These are phyloP conservation scores for Albophoma yamanashiensis DNA, from an alignment of 2,329 filamentous ascomycete genomes.

Conservation along the genomic window DNA sequence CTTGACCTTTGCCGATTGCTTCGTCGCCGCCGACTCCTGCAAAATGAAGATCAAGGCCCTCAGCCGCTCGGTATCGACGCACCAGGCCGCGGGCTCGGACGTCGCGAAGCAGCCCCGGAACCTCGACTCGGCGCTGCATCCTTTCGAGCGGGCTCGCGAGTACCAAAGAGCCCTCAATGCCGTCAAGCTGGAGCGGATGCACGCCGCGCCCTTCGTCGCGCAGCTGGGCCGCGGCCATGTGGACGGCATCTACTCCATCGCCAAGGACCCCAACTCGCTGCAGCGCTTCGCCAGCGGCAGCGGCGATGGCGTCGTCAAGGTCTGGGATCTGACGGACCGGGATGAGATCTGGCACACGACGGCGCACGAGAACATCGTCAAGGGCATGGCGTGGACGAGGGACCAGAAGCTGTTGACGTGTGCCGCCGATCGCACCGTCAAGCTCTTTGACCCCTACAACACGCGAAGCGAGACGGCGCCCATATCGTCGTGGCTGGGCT, in stretches of 20 bases:
- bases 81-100: slow-evolving; percentile 57
- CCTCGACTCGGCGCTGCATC: slow-evolving; percentile 76
- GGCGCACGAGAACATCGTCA: slow-evolving; percentile 90
- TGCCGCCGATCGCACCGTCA: slow-evolving; percentile 75
- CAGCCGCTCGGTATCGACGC: slow-evolving; percentile 50
- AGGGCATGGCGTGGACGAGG: slow-evolving; percentile 79
- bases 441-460: slow-evolving; percentile 85
- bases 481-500: slow-evolving; percentile 73
- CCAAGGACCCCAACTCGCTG: slow-evolving; percentile 66
- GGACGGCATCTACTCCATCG: slow-evolving; percentile 72
- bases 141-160: slow-evolving; percentile 83
- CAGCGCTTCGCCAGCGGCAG: slow-evolving; percentile 72
- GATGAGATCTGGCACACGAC: slow-evolving; percentile 68
- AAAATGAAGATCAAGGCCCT: slow-evolving; percentile 55
- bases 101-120: slow-evolving; percentile 57
- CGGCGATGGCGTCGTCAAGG: slow-evolving; percentile 88
- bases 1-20: background rate
- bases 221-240: slow-evolving; percentile 87
- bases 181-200: slow-evolving; percentile 89
- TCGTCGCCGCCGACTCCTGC: background rate
- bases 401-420: slow-evolving; percentile 81
- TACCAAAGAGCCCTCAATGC: slow-evolving; percentile 54
- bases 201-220: slow-evolving; percentile 61
- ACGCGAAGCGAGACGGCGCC: slow-evolving; percentile 58
- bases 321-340: slow-evolving; percentile 67